These are phyloP conservation scores for Gentiana macrophylla DNA, from an alignment of 257 asterid species.

Conservation along the genomic window DNA sequence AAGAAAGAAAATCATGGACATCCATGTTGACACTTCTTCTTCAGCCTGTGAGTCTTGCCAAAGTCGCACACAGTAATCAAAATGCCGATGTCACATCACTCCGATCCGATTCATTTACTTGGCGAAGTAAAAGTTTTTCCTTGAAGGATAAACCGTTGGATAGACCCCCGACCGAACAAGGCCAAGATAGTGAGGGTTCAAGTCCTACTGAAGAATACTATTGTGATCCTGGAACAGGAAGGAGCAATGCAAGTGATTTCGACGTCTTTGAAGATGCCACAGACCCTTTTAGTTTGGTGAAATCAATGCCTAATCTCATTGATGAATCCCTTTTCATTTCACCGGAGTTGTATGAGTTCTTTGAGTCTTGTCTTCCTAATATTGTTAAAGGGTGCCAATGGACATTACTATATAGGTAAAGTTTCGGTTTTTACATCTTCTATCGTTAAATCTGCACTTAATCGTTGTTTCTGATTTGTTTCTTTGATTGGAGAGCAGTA, in stretches of 20 bases:
- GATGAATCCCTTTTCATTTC: constrained; percentile 64
- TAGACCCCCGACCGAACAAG: constrained; percentile 21
- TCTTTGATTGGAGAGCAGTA: constrained; percentile 86
- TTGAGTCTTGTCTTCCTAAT: constrained; percentile 85
- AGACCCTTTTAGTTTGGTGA: constrained; percentile 35
- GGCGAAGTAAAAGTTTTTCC: constrained; percentile 68
- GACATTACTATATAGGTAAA: constrained; percentile 76
- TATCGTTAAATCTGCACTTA: constrained; percentile 4
- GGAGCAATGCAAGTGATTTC: constrained; percentile 41
- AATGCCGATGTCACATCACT: constrained; percentile 29
- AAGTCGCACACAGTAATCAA: constrained; percentile 26
- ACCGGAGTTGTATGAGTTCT: constrained; percentile 58
- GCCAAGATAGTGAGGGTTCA: constrained; percentile 13
- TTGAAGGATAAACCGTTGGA: constrained; percentile 60
- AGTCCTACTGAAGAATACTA: constrained; percentile 15
- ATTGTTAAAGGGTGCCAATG: constrained; percentile 89
- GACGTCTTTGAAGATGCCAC: constrained; percentile 60
- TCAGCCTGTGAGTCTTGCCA: constrained; percentile 50
- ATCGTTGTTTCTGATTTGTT: constrained; percentile 24
- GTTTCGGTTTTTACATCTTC: constrained; percentile 1
- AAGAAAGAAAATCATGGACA: constrained; percentile 50
- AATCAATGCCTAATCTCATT: constrained; percentile 41
- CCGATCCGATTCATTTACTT: constrained; percentile 45
- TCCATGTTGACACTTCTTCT: constrained; percentile 48
- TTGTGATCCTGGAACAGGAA: constrained; percentile 43